Percentiles rank a stretch among this genome's conserved stretches.
Evolutionary conservation across 176 grass and related monocot species (phyloP).

Genomic region (Pontederia paniculata): DNA sequence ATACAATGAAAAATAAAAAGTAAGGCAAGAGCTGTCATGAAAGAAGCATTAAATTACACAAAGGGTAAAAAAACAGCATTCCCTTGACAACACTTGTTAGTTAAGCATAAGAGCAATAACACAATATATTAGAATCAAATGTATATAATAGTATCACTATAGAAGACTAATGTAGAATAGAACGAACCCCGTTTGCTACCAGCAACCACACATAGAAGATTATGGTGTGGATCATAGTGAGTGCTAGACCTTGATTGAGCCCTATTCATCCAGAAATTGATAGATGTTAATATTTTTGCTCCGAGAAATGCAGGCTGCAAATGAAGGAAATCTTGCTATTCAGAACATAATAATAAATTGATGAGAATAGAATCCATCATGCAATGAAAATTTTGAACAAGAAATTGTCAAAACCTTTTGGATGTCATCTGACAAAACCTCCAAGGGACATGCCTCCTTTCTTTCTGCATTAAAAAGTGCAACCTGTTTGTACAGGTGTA

Average conservation of each 20-base stretch:
- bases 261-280: constrained; percentile 98
- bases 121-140: background rate
- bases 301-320: constrained; percentile 61
- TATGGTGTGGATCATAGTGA: constrained; percentile 94
- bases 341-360: constrained; percentile 8
- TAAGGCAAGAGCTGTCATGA: too few relatives aligned
- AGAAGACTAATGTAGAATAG: constrained; percentile 10
- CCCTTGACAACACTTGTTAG: too few relatives aligned
- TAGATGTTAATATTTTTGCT: constrained; percentile 51
- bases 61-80: too few relatives aligned
- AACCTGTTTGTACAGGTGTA: constrained; percentile 36
- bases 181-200: constrained; percentile 68
- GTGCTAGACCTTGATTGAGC: constrained; percentile 77
- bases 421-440: constrained; percentile 58
- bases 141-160: background rate
- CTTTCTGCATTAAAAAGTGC: constrained; percentile 60
- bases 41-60: too few relatives aligned
- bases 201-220: constrained; percentile 79
- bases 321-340: constrained; percentile 12
- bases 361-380: constrained; percentile 10
- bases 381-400: constrained; percentile 22
- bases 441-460: constrained; percentile 37
- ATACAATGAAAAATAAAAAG: too few relatives aligned
- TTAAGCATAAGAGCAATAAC: background rate
- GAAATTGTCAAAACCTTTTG: constrained; percentile 36